Evolutionary conservation across 1,139 yeast genomes (phyloP).

Genomic region (Geotrichum histeridarum): DNA sequence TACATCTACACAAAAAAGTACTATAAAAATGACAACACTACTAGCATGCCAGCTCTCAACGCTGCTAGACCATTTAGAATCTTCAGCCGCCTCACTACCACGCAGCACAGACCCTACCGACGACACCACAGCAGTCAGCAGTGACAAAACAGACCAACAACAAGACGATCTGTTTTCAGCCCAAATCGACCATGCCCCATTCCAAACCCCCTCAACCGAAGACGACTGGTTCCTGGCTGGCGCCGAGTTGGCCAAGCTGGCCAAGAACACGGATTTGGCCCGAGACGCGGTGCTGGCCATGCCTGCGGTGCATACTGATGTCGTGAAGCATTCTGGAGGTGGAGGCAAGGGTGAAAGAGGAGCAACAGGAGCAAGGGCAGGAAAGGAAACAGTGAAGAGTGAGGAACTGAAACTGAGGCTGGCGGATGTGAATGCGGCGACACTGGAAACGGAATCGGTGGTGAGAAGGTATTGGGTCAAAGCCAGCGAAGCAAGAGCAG

Average conservation of each 20-base stretch:
- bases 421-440: background rate
- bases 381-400: background rate
- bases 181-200: background rate
- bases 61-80: background rate
- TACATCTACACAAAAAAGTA: background rate
- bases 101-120: background rate
- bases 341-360: background rate
- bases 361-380: conserved; percentile 13
- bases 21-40: background rate
- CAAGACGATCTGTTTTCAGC: conserved; percentile 5
- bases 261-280: conserved; percentile 27
- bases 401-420: background rate
- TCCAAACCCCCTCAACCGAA: background rate
- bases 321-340: background rate
- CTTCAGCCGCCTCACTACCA: background rate
- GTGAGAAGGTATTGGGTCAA: background rate
- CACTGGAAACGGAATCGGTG: background rate
- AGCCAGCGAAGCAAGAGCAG: too few relatives aligned
- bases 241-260: conserved; percentile 25
- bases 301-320: background rate
- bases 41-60: conserved; percentile 6
- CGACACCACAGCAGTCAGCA: background rate
- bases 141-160: background rate
- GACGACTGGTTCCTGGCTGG: conserved; percentile 26
- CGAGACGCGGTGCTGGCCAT: conserved; percentile 21